Percentiles rank a stretch among this genome's conserved stretches.
These are phyloP conservation scores for Melanomma pulvis-pyrius DNA, from an alignment of 495 filamentous ascomycete species.

Conservation along the genomic window DNA sequence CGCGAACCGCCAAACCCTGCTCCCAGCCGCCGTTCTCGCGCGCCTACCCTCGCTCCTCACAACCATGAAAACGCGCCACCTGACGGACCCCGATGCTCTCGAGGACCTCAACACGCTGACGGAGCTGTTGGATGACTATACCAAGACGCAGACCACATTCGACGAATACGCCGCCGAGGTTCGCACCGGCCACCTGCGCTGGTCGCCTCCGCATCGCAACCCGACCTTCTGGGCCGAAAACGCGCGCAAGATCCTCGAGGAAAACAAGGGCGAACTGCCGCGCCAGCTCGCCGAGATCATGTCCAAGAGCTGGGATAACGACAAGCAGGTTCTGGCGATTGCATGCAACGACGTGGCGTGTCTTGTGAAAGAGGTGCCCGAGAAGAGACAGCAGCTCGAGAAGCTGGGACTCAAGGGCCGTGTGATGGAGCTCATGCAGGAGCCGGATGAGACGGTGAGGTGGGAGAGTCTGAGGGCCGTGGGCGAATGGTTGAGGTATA, in stretches of 20 bases:
- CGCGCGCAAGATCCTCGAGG: conserved; percentile 86
- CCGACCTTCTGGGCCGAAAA: conserved; percentile 93
- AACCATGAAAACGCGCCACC: conserved; percentile 78
- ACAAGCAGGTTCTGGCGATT: conserved; percentile 94
- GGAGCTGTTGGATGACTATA: conserved; percentile 87
- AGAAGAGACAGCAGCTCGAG: conserved; percentile 80
- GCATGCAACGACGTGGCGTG: conserved; percentile 92
- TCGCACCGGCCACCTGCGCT: conserved; percentile 84
- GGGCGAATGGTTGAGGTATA: conserved; percentile 88
- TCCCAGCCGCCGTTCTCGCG: conserved; percentile 79
- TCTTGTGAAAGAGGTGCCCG: conserved; percentile 87
- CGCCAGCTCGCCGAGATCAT: conserved; percentile 87
- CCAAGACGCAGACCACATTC: conserved; percentile 94
- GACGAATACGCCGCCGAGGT: conserved; percentile 94
- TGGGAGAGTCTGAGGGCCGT: conserved; percentile 96
- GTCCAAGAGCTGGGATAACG: conserved; percentile 80
- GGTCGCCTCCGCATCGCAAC: conserved; percentile 94
- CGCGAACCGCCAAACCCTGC: conserved; percentile 73
- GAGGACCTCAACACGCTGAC: conserved; percentile 78
- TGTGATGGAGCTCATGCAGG: conserved; percentile 95
- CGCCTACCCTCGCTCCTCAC: conserved; percentile 79
- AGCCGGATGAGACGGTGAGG: conserved; percentile 83
- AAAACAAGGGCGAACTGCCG: conserved; percentile 74
- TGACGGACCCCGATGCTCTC: conserved; percentile 84
- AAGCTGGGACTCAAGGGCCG: conserved; percentile 85